phyloP scores from a whole-genome alignment of 148 eudicot species.

The Simmondsia chinensis region DNA sequence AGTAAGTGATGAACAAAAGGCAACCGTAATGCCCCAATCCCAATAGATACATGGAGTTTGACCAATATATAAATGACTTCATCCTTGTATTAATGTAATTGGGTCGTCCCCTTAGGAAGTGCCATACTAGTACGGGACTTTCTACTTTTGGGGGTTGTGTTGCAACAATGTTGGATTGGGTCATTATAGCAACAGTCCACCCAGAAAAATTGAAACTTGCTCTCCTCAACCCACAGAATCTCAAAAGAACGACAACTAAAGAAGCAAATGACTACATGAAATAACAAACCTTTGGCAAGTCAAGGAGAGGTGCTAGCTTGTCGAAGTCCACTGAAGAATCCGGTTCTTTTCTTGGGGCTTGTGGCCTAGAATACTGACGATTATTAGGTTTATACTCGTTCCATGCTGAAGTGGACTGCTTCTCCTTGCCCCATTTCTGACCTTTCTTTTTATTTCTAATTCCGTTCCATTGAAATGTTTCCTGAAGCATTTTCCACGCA shows the following conservation, averaged over 20 bases:
- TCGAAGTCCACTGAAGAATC: conserved; percentile 37
- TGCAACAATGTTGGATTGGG: no score
- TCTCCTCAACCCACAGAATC: not conserved
- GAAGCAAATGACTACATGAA: not conserved
- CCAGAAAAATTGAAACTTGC: not conserved
- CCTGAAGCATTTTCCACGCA: conserved; percentile 29
- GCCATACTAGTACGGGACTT: no score
- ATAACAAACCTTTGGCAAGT: conserved; percentile 53
- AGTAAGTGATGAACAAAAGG: no score
- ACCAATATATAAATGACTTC: no score
- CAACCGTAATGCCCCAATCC: no score
- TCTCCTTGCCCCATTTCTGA: conserved; percentile 60
- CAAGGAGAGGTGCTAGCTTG: conserved; percentile 50
- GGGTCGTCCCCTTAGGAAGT: no score
- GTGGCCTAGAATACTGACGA: conserved; percentile 13
- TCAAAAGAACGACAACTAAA: not conserved
- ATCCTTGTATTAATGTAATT: no score
- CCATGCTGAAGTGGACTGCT: conserved; percentile 22
- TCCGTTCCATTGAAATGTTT: conserved; percentile 41
- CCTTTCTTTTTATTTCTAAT: conserved; percentile 50
- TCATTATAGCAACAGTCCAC: no score
- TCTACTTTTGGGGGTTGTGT: no score
- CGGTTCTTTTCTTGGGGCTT: conserved; percentile 14
- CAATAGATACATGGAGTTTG: no score
- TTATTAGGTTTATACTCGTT: conserved; percentile 22